Evolutionary conservation across 805 yeast species (phyloP), one percentile per base, ranked within the genome.

Genomic region (Pichia rugopelliculosa): DNA sequence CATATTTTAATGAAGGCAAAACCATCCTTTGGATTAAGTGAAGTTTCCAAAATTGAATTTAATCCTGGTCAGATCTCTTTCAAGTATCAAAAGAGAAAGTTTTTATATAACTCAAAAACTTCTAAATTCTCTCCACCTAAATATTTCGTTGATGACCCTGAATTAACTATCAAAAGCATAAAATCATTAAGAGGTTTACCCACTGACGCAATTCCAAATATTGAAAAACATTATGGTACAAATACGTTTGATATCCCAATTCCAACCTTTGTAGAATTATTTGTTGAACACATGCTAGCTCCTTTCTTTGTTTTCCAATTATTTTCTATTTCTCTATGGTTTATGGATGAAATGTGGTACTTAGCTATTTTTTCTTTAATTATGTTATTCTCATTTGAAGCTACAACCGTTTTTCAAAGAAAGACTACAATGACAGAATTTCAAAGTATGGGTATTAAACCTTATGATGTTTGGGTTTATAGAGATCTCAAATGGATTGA

Each of bases 221-320:
- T 70, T 36, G 56, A 58, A 39, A 78, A 89, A 59, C 69, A 77
- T 50, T 93, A 83, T 62, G 99, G 99, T 45, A 73, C 74, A 55
- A 93, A 93, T 70, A 76, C 76, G 55, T 93, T 93, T 62, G 99
- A 93, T 61, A 91, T 93, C 55, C 99, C 99, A 26, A 77, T 93
- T 47, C 99, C 99, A 44, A 79, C 96, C 0, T 91, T 93, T 58
- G 53, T 76, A 48, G 98, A 91, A 66, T 73, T 93, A 59, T 93
- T 93, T 73, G 84, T 87, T 61, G 98, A 93, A 68, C 99, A 93
- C 64, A 98, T 98, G 11, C 90, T 93, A 36, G 98, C 99, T 13
- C 99, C 99, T 12, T 87, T 93, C 65, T 93, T 93, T 59, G 96
- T 93, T 23, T 93, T 93, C 73, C 99, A 93, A 71, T 75, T 93